Base-by-base conservation (phyloP, 2,329 filamentous ascomycete species). In the Lojkania enalia region DNA sequence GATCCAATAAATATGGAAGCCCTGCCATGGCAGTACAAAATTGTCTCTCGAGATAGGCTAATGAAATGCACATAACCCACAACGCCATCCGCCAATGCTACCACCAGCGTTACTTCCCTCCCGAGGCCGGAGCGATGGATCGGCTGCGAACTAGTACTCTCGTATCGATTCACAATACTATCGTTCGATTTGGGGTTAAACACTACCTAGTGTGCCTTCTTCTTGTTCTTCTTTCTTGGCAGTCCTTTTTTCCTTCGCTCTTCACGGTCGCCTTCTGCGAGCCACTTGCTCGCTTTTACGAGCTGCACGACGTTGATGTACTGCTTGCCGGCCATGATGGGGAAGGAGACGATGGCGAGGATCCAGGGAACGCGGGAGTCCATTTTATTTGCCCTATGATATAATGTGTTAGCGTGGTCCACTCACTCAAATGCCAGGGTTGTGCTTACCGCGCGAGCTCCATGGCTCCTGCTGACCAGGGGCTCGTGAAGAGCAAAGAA, bases 221-320 rank as follows among this genome's bases (percentile, higher is more conserved):
- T 63, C 19, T 25, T 40, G n/a, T 38, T 37, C 49, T 50, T 65
- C 46, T 60, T 73, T 58, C 48, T 73, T 7, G 68, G 74, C 39
- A 72, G 53, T 2, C 70, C 70, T 21, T 57, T 49, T 45, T 55
- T 64, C 53, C 56, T 80, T 60, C 90, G 81, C 49, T 79, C 76
- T 60, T 82, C 78, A 25, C 87, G 71, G 61, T 99, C 94, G n/a
- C 90, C 90, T 72, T 97, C 91, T 0, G 90, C 94, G 29, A 99
- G 78, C 85, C 89, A 95, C 64, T 84, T 84, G 72, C 90, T 91
- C 5, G 94, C 94, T 72, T 96, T 95, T 64, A 95, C 82, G 59
- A 99, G 80, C 77, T 99, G 94, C 36, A 97, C 81, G 39, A 96
- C 79, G 63, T 99, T 99, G 78, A 97, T 89, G 63, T 87, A 79